Conservation (phyloP, 768 basidiomycete species). For the Lanmaoa rubissima region DNA sequence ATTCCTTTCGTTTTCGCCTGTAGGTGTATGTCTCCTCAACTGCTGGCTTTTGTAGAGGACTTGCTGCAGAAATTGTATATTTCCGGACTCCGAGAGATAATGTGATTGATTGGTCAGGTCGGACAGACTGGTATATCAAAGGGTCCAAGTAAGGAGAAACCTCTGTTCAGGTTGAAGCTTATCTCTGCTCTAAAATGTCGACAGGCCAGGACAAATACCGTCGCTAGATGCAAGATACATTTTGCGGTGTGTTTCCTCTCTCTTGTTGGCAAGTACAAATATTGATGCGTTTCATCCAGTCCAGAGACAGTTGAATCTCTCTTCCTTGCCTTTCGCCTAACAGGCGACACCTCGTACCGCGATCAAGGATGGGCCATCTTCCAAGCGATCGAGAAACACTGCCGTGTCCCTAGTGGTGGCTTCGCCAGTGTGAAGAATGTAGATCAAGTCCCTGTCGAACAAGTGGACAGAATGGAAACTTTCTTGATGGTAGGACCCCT, state of each 20-base stretch:
- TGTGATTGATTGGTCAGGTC: constrained; percentile 39
- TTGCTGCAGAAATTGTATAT: constrained; percentile 87
- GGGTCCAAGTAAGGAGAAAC: constrained; percentile 53
- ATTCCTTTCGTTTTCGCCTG: not conserved
- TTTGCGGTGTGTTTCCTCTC: constrained; percentile 54
- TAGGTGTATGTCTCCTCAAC: not conserved
- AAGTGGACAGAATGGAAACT: constrained; percentile 94
- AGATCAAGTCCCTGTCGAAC: constrained; percentile 62
- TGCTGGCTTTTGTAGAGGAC: constrained; percentile 48
- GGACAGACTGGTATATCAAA: constrained; percentile 89
- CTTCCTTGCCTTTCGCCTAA: constrained; percentile 88
- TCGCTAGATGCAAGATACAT: constrained; percentile 91
- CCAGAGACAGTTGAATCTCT: constrained; percentile 95
- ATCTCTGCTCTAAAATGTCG: not conserved
- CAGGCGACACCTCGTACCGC: constrained; percentile 79
- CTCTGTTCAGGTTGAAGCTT: not conserved
- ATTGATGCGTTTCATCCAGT: constrained; percentile 34
- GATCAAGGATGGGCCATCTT: constrained; percentile 88
- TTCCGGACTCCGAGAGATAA: constrained; percentile 68
- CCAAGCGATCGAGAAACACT: constrained; percentile 83
- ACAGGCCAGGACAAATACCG: constrained; percentile 25
- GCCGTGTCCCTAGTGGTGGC: constrained; percentile 73
- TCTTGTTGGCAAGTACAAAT: not conserved
- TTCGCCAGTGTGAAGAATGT: constrained; percentile 86
- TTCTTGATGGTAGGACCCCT: constrained; percentile 71